Evolutionary conservation across 495 filamentous ascomycete species (phyloP).

Genomic region (Acidiella bohemica): DNA sequence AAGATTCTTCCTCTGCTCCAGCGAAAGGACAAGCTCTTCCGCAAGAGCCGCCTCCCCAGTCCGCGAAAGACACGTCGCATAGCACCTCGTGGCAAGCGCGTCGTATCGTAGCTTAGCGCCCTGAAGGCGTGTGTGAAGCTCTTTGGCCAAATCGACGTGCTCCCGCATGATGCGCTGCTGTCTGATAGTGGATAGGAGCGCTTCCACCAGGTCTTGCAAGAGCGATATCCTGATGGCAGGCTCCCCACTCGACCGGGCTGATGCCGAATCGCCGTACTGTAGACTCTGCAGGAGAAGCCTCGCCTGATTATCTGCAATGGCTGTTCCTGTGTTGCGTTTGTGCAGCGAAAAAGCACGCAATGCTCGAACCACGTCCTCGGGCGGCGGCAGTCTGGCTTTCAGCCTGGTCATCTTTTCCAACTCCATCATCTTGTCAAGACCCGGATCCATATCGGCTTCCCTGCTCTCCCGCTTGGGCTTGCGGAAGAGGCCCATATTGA

Average conservation of each 20-base stretch:
- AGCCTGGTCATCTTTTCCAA: constrained; percentile 34
- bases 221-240: too few species aligned
- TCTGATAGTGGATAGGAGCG: background rate
- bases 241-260: too few species aligned
- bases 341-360: constrained; percentile 47
- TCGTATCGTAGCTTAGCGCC: background rate
- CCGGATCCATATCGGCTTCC: constrained; percentile 45
- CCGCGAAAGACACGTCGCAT: background rate
- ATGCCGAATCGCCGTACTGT: constrained; percentile 28
- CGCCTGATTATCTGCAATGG: constrained; percentile 55
- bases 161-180: background rate
- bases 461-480: constrained; percentile 41
- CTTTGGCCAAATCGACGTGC: constrained; percentile 1
- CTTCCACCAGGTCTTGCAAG: too few species aligned
- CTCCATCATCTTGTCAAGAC: constrained; percentile 43
- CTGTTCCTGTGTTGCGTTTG: constrained; percentile 35
- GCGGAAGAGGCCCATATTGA: constrained; percentile 38
- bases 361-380: constrained; percentile 45
- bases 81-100: background rate
- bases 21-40: background rate
- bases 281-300: constrained; percentile 43
- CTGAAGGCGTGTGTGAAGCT: background rate
- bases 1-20: background rate
- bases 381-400: constrained; percentile 42
- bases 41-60: background rate